phyloP scores from a whole-genome alignment of 805 yeast genomes.

The Komagataella pastoris region DNA sequence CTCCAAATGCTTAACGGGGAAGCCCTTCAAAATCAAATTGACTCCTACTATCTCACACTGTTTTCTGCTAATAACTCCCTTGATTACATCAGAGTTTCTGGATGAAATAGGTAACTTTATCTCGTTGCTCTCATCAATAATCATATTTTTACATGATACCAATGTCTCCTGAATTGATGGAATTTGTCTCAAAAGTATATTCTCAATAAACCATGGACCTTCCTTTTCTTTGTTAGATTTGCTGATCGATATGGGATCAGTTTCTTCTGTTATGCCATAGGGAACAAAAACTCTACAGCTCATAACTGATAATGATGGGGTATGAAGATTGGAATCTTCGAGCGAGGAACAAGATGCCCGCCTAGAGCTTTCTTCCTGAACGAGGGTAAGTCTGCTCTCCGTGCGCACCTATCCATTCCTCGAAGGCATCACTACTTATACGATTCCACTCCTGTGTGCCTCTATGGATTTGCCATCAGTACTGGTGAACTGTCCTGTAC shows the following conservation, averaged over 20 bases:
- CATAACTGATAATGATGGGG: not conserved
- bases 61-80: conserved; percentile 46
- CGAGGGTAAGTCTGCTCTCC: not conserved
- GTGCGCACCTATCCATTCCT: not conserved
- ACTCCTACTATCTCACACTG: conserved; percentile 39
- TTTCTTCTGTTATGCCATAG: not conserved
- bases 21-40: conserved; percentile 25
- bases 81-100: conserved; percentile 37
- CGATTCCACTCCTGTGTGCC: not conserved
- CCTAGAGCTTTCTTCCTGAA: not conserved
- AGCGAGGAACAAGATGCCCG: not conserved
- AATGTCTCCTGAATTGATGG: conserved; percentile 33
- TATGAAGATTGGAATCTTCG: not conserved
- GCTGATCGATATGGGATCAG: not conserved
- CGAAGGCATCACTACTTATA: not conserved
- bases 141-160: conserved; percentile 22
- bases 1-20: conserved; percentile 22
- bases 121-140: conserved; percentile 22
- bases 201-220: conserved; percentile 31
- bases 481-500: not conserved
- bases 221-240: conserved; percentile 13
- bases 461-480: not conserved
- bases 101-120: conserved; percentile 47
- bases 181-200: conserved; percentile 31
- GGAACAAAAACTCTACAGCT: not conserved